A percentile compares a stretch with the other conserved stretches of the same genome.
Conservation (phyloP, 2,329 filamentous ascomycete species). For the Didymellaceae sp. region DNA sequence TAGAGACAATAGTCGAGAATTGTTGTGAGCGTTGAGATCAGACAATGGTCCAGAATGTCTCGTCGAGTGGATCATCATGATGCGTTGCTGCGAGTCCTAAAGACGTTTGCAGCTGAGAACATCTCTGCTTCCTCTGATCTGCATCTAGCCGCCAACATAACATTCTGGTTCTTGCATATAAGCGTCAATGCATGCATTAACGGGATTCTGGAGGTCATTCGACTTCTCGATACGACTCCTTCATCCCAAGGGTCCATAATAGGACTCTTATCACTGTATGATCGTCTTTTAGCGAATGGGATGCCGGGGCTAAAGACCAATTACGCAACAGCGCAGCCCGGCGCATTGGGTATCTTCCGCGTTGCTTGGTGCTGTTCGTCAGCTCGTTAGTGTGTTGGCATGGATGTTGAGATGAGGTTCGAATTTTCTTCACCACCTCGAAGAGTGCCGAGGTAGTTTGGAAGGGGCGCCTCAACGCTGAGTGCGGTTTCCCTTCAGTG, state of each 20-base stretch:
- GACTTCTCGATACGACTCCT: conserved; percentile 6
- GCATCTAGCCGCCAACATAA: neutral
- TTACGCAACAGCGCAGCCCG: conserved; percentile 6
- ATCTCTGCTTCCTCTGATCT: neutral
- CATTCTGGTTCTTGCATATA: neutral
- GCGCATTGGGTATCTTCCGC: neutral
- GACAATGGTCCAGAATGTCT: neutral
- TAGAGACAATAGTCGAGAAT: neutral
- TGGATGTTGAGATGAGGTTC: conserved; percentile 6
- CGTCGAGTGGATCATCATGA: neutral
- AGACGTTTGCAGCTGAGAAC: conserved; percentile 9
- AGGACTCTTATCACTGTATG: neutral
- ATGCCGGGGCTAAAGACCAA: neutral
- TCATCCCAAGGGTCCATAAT: neutral
- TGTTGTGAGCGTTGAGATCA: neutral
- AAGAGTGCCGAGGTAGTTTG: conserved; percentile 5
- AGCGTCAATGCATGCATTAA: neutral
- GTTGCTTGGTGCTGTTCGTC: neutral
- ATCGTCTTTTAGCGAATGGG: conserved; percentile 13
- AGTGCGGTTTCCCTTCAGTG: too few species aligned
- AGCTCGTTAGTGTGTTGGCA: conserved; percentile 4
- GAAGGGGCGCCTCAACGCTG: neutral
- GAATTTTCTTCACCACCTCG: conserved; percentile 3
- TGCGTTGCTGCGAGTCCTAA: conserved; percentile 1
- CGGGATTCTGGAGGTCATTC: conserved; percentile 4